A percentile compares a stretch with the other conserved stretches of the same genome.
Conservation (phyloP, 2,329 filamentous ascomycete species). For the Claviceps maximensis region DNA sequence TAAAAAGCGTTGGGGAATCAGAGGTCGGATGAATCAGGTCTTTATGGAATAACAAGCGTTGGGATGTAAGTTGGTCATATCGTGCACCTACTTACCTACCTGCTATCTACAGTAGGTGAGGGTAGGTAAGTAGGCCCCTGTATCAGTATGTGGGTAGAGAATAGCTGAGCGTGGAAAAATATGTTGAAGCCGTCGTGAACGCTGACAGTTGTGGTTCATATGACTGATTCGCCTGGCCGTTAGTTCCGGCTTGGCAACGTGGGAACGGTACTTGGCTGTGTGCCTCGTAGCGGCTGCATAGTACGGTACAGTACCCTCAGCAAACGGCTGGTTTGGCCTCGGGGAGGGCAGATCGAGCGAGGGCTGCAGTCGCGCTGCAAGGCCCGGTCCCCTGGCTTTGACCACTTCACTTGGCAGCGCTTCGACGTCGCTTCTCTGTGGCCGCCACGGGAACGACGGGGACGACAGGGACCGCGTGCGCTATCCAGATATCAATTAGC, state of each 20-base stretch:
- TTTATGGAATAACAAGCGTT: neutral
- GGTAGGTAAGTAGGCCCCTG: neutral
- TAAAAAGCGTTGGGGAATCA: neutral
- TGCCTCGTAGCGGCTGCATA: too few relatives aligned
- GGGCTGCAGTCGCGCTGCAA: neutral
- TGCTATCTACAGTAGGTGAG: too few relatives aligned
- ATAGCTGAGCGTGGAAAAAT: neutral
- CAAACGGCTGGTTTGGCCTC: neutral
- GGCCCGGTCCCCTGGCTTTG: too few relatives aligned
- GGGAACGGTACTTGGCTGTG: too few relatives aligned
- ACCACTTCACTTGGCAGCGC: neutral
- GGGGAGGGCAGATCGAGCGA: neutral
- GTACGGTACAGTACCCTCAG: too few relatives aligned
- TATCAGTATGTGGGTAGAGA: neutral
- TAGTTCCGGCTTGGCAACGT: neutral
- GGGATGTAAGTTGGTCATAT: neutral
- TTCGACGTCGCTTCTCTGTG: neutral
- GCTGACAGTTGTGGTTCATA: too few relatives aligned
- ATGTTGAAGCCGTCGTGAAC: too few relatives aligned
- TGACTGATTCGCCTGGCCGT: too few relatives aligned
- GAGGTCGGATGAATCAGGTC: neutral
- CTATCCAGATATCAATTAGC: neutral
- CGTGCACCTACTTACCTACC: neutral
- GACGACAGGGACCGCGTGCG: neutral
- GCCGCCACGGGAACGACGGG: too few relatives aligned